Conservation (phyloP, 352 stramenopile species). For the Phytophthora ramorum region DNA sequence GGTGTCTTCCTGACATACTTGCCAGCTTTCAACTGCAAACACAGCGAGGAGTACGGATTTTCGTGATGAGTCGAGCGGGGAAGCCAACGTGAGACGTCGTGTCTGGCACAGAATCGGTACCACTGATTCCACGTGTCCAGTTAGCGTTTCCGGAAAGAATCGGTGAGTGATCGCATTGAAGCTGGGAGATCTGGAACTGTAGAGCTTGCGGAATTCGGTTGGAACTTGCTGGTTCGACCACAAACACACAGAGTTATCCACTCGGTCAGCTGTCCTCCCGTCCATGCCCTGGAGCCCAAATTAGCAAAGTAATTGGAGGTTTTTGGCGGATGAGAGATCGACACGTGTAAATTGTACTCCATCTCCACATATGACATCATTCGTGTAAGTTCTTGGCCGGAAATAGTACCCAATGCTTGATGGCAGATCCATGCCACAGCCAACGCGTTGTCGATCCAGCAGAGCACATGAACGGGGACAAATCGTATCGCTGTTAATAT, state of each 20-base stretch:
- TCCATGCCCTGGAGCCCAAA: conserved; percentile 10
- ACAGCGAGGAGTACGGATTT: conserved; percentile 20
- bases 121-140: conserved; percentile 11
- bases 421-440: conserved; percentile 4
- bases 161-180: conserved; percentile 16
- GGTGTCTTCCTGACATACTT: not conserved
- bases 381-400: conserved; percentile 4
- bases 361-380: conserved; percentile 3
- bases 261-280: not conserved
- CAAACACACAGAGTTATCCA: conserved; percentile 17
- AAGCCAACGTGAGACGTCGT: not conserved
- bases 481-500: not conserved
- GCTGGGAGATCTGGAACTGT: conserved; percentile 1
- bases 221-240: conserved; percentile 9
- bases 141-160: conserved; percentile 8
- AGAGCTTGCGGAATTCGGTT: conserved; percentile 12
- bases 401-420: not conserved
- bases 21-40: conserved; percentile 11
- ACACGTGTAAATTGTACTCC: conserved; percentile 1
- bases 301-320: conserved; percentile 5
- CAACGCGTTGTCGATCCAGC: conserved; percentile 15
- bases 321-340: not conserved
- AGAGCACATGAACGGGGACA: not conserved
- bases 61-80: not conserved
- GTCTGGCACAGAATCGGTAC: conserved; percentile 1